A percentile compares a stretch with the other conserved stretches of the same genome.
Evolutionary conservation across 768 basidiomycete genomes (phyloP).

Genomic region (Naganishia friedmannii): DNA sequence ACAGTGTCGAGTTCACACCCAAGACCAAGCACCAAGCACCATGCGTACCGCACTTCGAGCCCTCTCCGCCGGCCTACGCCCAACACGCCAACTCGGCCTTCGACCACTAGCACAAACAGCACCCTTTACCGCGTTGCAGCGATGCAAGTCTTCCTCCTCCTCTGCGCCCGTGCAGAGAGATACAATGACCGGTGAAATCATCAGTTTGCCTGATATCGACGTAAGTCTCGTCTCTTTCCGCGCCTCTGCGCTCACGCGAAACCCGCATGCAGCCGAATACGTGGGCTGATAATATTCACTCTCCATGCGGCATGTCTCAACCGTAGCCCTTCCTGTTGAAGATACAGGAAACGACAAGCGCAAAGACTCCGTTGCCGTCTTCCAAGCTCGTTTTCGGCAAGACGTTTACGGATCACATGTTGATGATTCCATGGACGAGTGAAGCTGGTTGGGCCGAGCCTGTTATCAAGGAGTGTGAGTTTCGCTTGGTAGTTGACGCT

Average conservation of each 20-base stretch:
- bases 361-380: conserved; percentile 64
- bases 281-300: background rate
- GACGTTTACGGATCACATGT: conserved; percentile 81
- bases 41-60: conserved; percentile 18
- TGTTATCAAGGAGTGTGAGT: conserved; percentile 76
- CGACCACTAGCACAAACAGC: background rate
- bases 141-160: conserved; percentile 22
- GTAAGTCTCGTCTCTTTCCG: conserved; percentile 48
- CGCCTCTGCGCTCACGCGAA: too few species aligned
- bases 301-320: background rate
- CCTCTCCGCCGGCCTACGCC: background rate
- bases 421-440: conserved; percentile 70
- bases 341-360: conserved; percentile 52
- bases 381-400: conserved; percentile 76
- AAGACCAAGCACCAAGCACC: background rate
- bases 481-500: background rate
- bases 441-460: conserved; percentile 77
- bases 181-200: conserved; percentile 60
- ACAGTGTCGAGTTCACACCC: background rate
- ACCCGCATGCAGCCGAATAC: background rate
- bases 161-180: conserved; percentile 41
- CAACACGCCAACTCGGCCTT: background rate
- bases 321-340: conserved; percentile 41
- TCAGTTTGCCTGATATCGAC: conserved; percentile 59
- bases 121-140: background rate